Evolutionary conservation across 139 green algal species (phyloP), one percentile per base, ranked within the genome.

Genomic region (Chlamydomonas applanata): DNA sequence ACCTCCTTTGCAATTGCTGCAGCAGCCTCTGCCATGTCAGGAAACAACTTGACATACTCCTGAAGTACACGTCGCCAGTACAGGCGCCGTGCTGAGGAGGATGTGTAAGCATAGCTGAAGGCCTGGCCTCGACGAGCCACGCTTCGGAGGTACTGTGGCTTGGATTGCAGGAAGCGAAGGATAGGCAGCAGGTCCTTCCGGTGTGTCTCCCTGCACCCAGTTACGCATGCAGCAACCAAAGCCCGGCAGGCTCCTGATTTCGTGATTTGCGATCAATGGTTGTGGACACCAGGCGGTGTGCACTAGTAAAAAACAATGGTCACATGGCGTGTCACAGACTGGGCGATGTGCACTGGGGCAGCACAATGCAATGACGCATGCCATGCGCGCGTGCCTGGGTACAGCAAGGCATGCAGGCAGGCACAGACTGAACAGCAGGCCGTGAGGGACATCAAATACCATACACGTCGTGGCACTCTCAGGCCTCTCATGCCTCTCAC

Each of bases 31-130:
- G 46, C 60, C 60, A 71, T 77, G 59, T 77, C 72, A 14, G 4
- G 3, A 29, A 77, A 71, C 9, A 77, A 32, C 45, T 53, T 29
- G 2, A 32, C 11, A 44, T 77, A 77, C 45, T 64, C 44, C 0
- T 4, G 0, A 40, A 77, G 61, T 0, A 24, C 32, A 0, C 72
- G 72, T 17, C 30, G 72, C 72, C 72, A 77, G 59, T 77, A 77
- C 30, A 77, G 61, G 34, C 60, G 60, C 27, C 72, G 60, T 0
- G 72, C 72, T n/a, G 29, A 4, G 1, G 72, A 62, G 29, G 32
- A 20, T 17, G 66, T 30, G 61, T 71, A 49, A 11, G 7, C 7
- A 11, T 19, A 11, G 11, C 7, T 11, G 11, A 49, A 49, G 40
- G 11, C 11, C 72, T 77, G 60, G 11, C 54, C 32, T 34, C 24